Evolutionary conservation across 1,284 basidiomycete species (phyloP), one percentile per base, ranked within the genome.

Genomic region (Omphalotus olearius): DNA sequence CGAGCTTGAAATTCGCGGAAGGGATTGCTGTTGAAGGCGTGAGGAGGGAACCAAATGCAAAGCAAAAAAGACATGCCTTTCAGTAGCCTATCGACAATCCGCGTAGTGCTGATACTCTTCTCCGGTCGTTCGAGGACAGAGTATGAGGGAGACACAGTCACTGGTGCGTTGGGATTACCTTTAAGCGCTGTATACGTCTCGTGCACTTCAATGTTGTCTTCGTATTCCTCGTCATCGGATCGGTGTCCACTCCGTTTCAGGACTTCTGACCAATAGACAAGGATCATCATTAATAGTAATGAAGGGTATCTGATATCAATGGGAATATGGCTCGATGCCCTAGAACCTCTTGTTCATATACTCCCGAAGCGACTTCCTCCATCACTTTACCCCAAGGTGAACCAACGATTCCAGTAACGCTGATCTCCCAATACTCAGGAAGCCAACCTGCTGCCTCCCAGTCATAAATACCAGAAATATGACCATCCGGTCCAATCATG

Each of bases 101-200:
- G 94, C 94, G 66, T 98, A 99, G 64, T 96, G 93, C 56, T 95
- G 91, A 65, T 98, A 98, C 63, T 98, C 93, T 64, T 98, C 94
- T 57, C 91, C 79, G 0, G 93, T 97, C 96, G 98, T 98, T 68
- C 92, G 82, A 47, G 38, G 20, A 20, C 33, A 36, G 17, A 26
- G 54, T 35, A 54, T 40, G 13, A 28, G 7, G 20, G 10, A 23
- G 20, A 28, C 7, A 45, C 4, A 10, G 49, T n/a, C n/a, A 37
- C 48, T 26, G 13, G 20, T 30, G 44, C 17, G 47, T 41, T n/a
- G 17, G 18, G 62, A 42, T 57, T n/a, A 87, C 88, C 70, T 91
- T 89, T 51, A 93, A 74, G 10, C 95, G 81, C 62, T 89, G 85
- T 58, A 95, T 87, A 94, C 14, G 94, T 95, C 65, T 96, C 91